Evolutionary conservation across 169 alveolate genomes (phyloP).

Genomic region (Plasmodium coatneyi): DNA sequence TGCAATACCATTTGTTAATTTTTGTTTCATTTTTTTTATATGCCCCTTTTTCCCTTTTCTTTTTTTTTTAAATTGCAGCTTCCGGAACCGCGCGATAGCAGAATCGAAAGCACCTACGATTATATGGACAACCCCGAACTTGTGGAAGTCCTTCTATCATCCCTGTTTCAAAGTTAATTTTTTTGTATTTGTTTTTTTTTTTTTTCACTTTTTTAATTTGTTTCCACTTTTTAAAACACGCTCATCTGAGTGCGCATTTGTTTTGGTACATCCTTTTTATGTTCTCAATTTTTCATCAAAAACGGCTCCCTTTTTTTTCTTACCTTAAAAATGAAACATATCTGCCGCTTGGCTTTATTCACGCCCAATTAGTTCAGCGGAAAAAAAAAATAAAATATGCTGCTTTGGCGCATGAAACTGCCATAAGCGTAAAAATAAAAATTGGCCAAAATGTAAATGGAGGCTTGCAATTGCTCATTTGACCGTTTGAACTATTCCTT

Average conservation of each 20-base stretch:
- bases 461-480: not conserved
- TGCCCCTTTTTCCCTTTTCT: not conserved
- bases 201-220: not conserved
- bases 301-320: not conserved
- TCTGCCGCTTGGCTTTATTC: not conserved
- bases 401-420: not conserved
- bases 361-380: not conserved
- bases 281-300: not conserved
- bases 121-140: conserved; percentile 68
- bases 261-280: not conserved
- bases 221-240: not conserved
- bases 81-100: conserved; percentile 48
- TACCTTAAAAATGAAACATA: not conserved
- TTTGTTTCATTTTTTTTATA: not conserved
- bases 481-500: not conserved
- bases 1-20: not conserved
- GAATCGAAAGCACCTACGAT: conserved; percentile 27
- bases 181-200: not conserved
- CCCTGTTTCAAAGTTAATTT: conserved; percentile 59
- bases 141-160: conserved; percentile 55
- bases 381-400: not conserved
- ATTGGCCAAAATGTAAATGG: not conserved
- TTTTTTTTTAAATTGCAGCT: conserved; percentile 16
- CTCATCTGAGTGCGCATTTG: not conserved
- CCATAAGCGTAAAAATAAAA: not conserved